phyloP scores from a whole-genome alignment of 495 filamentous ascomycete genomes.

The Penicillium soppii region DNA sequence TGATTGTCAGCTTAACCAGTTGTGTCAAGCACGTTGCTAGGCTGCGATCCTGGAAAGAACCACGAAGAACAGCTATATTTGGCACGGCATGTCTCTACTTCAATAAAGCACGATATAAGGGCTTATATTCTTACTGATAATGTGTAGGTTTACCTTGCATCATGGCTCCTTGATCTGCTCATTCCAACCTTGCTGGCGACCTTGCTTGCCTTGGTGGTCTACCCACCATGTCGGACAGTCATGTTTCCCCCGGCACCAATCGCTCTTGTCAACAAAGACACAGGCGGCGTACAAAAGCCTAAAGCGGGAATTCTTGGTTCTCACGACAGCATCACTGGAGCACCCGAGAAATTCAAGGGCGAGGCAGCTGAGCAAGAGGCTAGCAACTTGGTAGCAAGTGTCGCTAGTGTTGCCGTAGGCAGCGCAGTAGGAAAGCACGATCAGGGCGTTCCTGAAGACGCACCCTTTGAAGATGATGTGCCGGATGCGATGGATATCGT shows the following conservation, averaged over 20 bases:
- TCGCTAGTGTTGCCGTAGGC: slow-evolving; percentile 71
- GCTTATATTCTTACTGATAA: slow-evolving; percentile 2
- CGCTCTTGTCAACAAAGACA: slow-evolving; percentile 65
- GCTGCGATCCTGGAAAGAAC: slow-evolving; percentile 79
- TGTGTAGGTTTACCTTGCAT: slow-evolving; percentile 62
- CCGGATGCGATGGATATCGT: slow-evolving; percentile 66
- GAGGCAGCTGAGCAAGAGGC: slow-evolving; percentile 86
- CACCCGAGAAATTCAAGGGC: slow-evolving; percentile 78
- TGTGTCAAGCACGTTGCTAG: slow-evolving; percentile 72
- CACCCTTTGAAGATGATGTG: slow-evolving; percentile 44
- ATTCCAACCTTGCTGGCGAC: slow-evolving; percentile 55
- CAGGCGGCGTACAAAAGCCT: slow-evolving; percentile 71
- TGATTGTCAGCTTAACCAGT: slow-evolving; percentile 63
- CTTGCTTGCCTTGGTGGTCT: slow-evolving; percentile 65
- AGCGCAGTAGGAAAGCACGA: slow-evolving; percentile 73
- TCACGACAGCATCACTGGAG: slow-evolving; percentile 74
- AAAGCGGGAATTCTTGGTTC: slow-evolving; percentile 72
- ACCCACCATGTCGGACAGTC: slow-evolving; percentile 57
- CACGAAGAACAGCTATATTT: slow-evolving; percentile 66
- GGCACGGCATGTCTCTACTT: slow-evolving; percentile 56
- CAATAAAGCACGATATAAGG: slow-evolving; percentile 35
- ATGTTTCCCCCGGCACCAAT: slow-evolving; percentile 79
- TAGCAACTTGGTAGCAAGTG: slow-evolving; percentile 71
- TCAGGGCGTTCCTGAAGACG: slow-evolving; percentile 45
- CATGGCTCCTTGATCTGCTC: slow-evolving; percentile 72